Conservation (phyloP, 1,284 basidiomycete genomes). For the Paramarasmius palmivorus region DNA sequence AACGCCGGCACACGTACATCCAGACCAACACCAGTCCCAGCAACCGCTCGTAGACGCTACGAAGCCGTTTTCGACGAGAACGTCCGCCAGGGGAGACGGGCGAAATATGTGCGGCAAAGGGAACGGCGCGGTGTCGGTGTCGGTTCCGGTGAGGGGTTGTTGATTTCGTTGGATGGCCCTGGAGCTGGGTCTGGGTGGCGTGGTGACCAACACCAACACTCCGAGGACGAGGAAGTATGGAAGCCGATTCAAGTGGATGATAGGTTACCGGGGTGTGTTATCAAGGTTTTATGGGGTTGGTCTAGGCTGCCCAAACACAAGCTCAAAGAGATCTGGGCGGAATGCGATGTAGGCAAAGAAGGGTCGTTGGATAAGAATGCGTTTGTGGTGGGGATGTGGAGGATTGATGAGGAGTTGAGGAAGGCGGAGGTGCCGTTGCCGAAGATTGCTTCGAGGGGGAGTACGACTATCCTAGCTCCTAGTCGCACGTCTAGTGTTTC, state of each 20-base stretch:
- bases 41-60: constrained; percentile 62
- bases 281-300: constrained; percentile 63
- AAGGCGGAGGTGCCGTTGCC: constrained; percentile 41
- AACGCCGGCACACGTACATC: constrained; percentile 22
- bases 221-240: constrained; percentile 13
- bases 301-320: constrained; percentile 56
- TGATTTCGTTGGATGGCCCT: constrained; percentile 37
- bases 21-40: constrained; percentile 66
- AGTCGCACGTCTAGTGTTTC: no score
- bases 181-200: constrained; percentile 68
- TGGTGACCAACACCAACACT: constrained; percentile 32
- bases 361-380: constrained; percentile 63
- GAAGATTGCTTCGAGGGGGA: no score
- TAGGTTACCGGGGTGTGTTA: constrained; percentile 52
- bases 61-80: constrained; percentile 65
- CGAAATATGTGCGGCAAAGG: constrained; percentile 30
- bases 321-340: constrained; percentile 67
- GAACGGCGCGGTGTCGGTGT: constrained; percentile 13
- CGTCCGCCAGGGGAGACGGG: constrained; percentile 46
- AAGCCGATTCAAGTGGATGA: constrained; percentile 40
- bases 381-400: constrained; percentile 81
- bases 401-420: constrained; percentile 81
- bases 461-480: no score
- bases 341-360: constrained; percentile 57
- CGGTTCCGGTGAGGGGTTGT: constrained; percentile 15